Conservation (phyloP, 23 red algal genomes). For the Cyanidiococcus yangmingshanensis region DNA sequence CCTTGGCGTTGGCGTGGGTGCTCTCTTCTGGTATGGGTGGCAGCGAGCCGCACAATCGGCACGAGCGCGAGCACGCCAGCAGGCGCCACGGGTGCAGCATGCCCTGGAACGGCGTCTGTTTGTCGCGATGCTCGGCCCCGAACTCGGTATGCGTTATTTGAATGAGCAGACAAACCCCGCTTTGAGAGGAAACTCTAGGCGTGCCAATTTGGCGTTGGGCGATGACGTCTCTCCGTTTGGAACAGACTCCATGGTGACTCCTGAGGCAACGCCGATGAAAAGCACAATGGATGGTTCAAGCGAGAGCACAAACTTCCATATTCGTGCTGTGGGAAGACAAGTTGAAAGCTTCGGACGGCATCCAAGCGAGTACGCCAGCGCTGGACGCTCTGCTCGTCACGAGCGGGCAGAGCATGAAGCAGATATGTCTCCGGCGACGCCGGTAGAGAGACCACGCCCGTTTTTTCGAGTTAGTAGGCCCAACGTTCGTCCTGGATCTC, state of each 20-base stretch:
- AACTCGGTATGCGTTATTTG: background rate
- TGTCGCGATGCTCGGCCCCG: background rate
- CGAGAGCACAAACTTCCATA: background rate
- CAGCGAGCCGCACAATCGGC: background rate
- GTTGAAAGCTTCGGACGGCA: background rate
- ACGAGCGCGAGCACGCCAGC: background rate
- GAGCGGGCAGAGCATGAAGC: background rate
- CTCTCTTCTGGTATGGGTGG: background rate
- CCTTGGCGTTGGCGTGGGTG: background rate
- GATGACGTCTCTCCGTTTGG: background rate
- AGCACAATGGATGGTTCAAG: background rate
- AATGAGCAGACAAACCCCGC: background rate
- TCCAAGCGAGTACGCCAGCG: background rate
- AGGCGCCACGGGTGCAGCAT: background rate
- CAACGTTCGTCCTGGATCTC: background rate
- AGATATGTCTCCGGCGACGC: background rate
- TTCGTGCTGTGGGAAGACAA: background rate
- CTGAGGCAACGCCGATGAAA: background rate
- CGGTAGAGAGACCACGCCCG: background rate
- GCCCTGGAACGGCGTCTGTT: slow-evolving; percentile 11
- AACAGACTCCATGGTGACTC: background rate
- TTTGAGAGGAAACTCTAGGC: background rate
- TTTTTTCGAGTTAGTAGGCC: background rate
- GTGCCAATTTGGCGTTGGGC: background rate
- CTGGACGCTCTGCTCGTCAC: background rate